Percentiles rank a stretch among this genome's conserved stretches.
Evolutionary conservation across 2,329 filamentous ascomycete species (phyloP).

Genomic region (Claviceps humidiphila): DNA sequence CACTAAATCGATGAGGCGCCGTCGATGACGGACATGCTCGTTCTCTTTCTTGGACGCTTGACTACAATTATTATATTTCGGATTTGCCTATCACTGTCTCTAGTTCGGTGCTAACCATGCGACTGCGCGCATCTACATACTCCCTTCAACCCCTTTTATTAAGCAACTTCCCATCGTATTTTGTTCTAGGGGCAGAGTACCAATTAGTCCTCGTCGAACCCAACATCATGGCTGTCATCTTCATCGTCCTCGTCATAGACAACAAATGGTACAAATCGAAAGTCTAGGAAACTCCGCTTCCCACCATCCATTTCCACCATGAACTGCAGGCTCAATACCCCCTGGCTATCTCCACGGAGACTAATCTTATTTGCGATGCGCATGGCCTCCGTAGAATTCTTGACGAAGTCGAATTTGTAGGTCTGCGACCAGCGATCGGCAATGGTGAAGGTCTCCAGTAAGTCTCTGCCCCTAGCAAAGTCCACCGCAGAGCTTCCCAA

Average conservation of each 20-base stretch:
- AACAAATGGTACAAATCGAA: slow-evolving; percentile 63
- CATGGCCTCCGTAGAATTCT: slow-evolving; percentile 85
- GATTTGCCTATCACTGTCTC: not conserved
- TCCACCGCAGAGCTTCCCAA: slow-evolving; percentile 52
- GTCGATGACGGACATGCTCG: not conserved
- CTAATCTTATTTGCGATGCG: slow-evolving; percentile 83
- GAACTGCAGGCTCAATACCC: slow-evolving; percentile 87
- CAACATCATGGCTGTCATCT: not conserved
- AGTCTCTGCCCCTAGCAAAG: slow-evolving; percentile 48
- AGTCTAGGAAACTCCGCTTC: slow-evolving; percentile 64
- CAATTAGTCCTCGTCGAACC: slow-evolving; percentile 5
- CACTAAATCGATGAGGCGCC: not conserved
- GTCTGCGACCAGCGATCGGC: slow-evolving; percentile 47
- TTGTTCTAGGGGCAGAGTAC: not conserved
- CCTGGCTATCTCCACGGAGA: slow-evolving; percentile 73
- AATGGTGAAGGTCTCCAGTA: slow-evolving; percentile 66
- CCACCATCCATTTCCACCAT: slow-evolving; percentile 78
- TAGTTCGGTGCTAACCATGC: not conserved
- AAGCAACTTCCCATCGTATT: not conserved
- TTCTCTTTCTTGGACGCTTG: too few species aligned
- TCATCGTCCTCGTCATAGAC: slow-evolving; percentile 37
- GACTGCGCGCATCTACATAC: not conserved
- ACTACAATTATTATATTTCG: too few species aligned
- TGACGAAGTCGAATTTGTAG: slow-evolving; percentile 80
- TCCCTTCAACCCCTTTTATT: too few species aligned